Evolutionary conservation across 306 rosid species (phyloP), one percentile per base, ranked within the genome.

Genomic region (Ochetophila trinervis): DNA sequence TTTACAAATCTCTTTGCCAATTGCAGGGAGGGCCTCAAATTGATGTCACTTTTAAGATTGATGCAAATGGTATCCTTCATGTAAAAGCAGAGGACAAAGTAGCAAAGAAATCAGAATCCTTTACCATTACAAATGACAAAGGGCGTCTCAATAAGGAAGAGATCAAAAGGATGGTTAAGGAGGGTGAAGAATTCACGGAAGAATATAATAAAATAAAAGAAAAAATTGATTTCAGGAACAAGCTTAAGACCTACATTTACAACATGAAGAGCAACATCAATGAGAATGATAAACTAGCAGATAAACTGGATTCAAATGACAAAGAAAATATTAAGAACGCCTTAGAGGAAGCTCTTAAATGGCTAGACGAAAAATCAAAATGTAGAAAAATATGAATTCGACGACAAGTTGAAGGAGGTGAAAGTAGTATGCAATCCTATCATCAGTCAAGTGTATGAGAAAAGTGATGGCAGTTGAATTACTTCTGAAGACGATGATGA

Each of bases 261-360:
- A 54, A 27, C 34, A 21, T 54, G 14, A 27, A 54, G 35, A 54
- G 70, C 54, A 66, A 57, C 6, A 70, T 85, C 15, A 60, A 35
- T 48, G 86, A 79, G 23, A 78, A 67, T 44, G 86, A 81, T 60
- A 74, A 77, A 51, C 73, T 79, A 2, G 79, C 80, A 0, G 85
- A 82, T 8, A 86, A 80, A 77, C 72, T 86, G 1, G 79, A 83
- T n/a, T 47, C 77, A 0, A 78, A 78, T 2, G 91, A 83, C 57
- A 86, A 72, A 72, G 83, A 83, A 51, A 80, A 63, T 61, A 63
- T 83, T 17, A 79, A 83, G 61, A 73, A 24, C 15, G 14, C 66
- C 1, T 10, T 79, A 59, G 76, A 67, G 69, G 84, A 83, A 47
- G 61, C 73, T 32, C 77, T 76, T 6, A 82, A 83, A 34, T 83